phyloP scores from a whole-genome alignment of 176 grass and related monocot genomes.

The Calamus simplicifolius region DNA sequence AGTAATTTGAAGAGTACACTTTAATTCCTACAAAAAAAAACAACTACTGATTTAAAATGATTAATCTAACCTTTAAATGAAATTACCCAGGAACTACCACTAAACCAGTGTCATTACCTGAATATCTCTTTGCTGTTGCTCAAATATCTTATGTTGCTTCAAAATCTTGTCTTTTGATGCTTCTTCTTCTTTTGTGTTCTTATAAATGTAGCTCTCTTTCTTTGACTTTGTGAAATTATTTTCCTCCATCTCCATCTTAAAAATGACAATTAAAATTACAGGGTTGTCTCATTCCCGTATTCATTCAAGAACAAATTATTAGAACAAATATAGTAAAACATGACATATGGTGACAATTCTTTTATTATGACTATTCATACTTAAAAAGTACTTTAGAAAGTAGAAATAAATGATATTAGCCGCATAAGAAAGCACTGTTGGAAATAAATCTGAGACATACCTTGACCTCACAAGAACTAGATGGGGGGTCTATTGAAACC shows the following conservation, averaged over 20 bases:
- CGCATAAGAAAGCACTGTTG: too few relatives aligned
- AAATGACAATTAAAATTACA: slow-evolving; percentile 20
- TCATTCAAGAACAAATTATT: too few relatives aligned
- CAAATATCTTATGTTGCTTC: slow-evolving; percentile 60
- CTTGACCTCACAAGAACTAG: slow-evolving; percentile 49
- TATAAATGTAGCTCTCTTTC: slow-evolving; percentile 7
- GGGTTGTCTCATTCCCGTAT: too few relatives aligned
- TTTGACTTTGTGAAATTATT: slow-evolving; percentile 41
- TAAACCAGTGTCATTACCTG: slow-evolving; percentile 28
- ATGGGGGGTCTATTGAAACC: slow-evolving; percentile 40
- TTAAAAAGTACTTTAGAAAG: too few relatives aligned
- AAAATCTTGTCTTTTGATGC: slow-evolving; percentile 45
- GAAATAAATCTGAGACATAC: slow-evolving; percentile 22
- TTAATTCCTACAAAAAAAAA: slow-evolving; percentile 60
- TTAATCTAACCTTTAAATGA: too few relatives aligned
- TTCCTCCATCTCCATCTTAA: slow-evolving; percentile 46
- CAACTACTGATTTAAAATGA: slow-evolving; percentile 6
- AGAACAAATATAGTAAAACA: too few relatives aligned
- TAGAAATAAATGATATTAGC: too few relatives aligned
- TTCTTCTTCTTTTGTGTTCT: slow-evolving; percentile 35
- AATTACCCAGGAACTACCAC: too few relatives aligned
- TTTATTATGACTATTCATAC: too few relatives aligned
- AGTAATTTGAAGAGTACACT: slow-evolving; percentile 50
- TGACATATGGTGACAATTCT: too few relatives aligned
- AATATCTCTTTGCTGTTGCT: slow-evolving; percentile 71